Evolutionary conservation across 1,284 basidiomycete species (phyloP).

Genomic region (Fistulinella cinereoalba): DNA sequence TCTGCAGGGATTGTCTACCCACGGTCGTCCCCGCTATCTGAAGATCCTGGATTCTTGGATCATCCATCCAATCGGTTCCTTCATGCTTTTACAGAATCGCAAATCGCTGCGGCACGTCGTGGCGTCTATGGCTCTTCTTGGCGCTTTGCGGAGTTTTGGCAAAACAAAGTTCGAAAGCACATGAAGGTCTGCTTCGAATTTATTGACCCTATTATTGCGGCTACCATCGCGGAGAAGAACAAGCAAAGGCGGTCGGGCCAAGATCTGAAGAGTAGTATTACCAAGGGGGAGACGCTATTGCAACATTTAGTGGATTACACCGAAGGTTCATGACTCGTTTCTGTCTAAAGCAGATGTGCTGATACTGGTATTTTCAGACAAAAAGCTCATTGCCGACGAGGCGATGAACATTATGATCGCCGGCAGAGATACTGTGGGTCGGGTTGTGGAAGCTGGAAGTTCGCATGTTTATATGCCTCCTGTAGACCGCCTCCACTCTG

Average conservation of each 20-base stretch:
- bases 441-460: too few relatives aligned
- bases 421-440: slow-evolving; percentile 40
- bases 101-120: slow-evolving; percentile 11
- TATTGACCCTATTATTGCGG: slow-evolving; percentile 30
- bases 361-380: slow-evolving; percentile 25
- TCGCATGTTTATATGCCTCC: too few relatives aligned
- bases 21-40: slow-evolving; percentile 19
- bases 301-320: slow-evolving; percentile 31
- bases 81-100: slow-evolving; percentile 23
- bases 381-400: slow-evolving; percentile 37
- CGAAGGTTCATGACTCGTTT: slow-evolving; percentile 20
- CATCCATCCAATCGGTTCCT: slow-evolving; percentile 27
- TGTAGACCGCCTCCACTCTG: too few relatives aligned
- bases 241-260: slow-evolving; percentile 4
- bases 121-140: slow-evolving; percentile 21
- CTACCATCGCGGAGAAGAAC: slow-evolving; percentile 26
- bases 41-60: slow-evolving; percentile 11
- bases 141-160: slow-evolving; percentile 27
- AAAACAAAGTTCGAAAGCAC: slow-evolving; percentile 17
- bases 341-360: neutral
- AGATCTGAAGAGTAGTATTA: slow-evolving; percentile 1
- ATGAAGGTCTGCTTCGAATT: slow-evolving; percentile 22
- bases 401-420: slow-evolving; percentile 42
- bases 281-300: slow-evolving; percentile 28
- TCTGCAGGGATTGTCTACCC: slow-evolving; percentile 38